These are phyloP conservation scores for Cladorrhinum sp. DNA, from an alignment of 2,329 filamentous ascomycete species.

Conservation along the genomic window DNA sequence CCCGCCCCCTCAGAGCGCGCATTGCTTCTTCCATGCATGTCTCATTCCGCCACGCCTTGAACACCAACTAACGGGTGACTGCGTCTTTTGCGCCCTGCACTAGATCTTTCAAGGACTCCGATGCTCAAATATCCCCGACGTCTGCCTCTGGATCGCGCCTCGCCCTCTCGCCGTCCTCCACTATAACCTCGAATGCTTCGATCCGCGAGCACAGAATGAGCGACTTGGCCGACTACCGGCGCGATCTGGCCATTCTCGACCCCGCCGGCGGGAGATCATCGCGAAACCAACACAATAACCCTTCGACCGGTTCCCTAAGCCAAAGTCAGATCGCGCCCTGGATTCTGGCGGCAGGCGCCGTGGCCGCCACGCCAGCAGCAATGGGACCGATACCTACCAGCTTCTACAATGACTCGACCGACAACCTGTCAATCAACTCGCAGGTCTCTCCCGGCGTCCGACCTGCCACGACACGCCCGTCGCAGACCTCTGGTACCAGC, in stretches of 20 bases:
- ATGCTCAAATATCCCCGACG: slow-evolving; percentile 48
- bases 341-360: slow-evolving; percentile 46
- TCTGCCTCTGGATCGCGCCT: slow-evolving; percentile 43
- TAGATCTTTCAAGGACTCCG: slow-evolving; percentile 37
- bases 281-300: slow-evolving; percentile 57
- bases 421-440: slow-evolving; percentile 59
- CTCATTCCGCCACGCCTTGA: slow-evolving; percentile 1
- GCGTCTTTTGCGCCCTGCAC: slow-evolving; percentile 19
- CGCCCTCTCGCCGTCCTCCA: slow-evolving; percentile 42
- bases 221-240: slow-evolving; percentile 68
- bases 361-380: slow-evolving; percentile 35
- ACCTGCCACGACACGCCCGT: slow-evolving; percentile 41
- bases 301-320: slow-evolving; percentile 52
- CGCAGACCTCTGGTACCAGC: slow-evolving; percentile 43
- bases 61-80: slow-evolving; percentile 33
- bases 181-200: slow-evolving; percentile 43
- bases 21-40: background rate
- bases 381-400: slow-evolving; percentile 45
- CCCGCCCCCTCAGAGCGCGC: background rate
- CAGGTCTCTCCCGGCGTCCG: slow-evolving; percentile 71
- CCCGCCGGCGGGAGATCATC: slow-evolving; percentile 51
- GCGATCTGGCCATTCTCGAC: slow-evolving; percentile 68
- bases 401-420: slow-evolving; percentile 75
- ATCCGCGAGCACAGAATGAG: slow-evolving; percentile 56
- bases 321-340: slow-evolving; percentile 53